phyloP scores from a whole-genome alignment of 352 stramenopile species.

The Globisporangium echinulatum region DNA sequence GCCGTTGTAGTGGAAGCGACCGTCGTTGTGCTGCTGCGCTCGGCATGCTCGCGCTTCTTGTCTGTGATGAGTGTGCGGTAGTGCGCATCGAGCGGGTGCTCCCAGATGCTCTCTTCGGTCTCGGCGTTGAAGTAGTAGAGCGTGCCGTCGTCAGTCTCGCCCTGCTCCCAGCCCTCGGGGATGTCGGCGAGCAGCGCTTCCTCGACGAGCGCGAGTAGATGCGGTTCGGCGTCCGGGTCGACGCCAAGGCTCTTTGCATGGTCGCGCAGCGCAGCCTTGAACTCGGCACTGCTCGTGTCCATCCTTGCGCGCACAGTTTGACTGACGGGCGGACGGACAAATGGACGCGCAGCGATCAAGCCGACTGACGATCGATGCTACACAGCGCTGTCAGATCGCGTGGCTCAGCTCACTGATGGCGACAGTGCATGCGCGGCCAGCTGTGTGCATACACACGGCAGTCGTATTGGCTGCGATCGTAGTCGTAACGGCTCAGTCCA shows the following conservation, averaged over 20 bases:
- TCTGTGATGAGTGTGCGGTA: conserved; percentile 45
- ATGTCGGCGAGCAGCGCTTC: conserved; percentile 50
- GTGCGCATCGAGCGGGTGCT: conserved; percentile 49
- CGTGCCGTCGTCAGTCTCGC: conserved; percentile 55
- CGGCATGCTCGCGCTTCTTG: conserved; percentile 29
- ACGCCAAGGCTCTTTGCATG: conserved; percentile 55
- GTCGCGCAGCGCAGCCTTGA: conserved; percentile 49
- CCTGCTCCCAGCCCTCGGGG: conserved; percentile 49
- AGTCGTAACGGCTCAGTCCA: too few relatives aligned
- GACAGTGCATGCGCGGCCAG: too few relatives aligned
- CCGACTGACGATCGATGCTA: too few relatives aligned
- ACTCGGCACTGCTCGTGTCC: conserved; percentile 41
- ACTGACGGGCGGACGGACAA: too few relatives aligned
- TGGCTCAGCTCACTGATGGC: too few relatives aligned
- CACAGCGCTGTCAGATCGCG: too few relatives aligned
- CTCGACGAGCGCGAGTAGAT: conserved; percentile 41
- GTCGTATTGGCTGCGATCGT: too few relatives aligned
- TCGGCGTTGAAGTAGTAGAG: conserved; percentile 63
- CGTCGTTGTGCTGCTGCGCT: too few relatives aligned
- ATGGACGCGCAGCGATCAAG: too few relatives aligned
- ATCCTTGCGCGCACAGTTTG: conserved; percentile 7
- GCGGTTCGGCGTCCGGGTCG: conserved; percentile 38
- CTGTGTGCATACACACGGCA: too few relatives aligned
- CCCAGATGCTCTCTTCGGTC: conserved; percentile 59
- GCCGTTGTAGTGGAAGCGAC: not conserved